A percentile compares a stretch with the other conserved stretches of the same genome.
Conservation (phyloP, 2,329 filamentous ascomycete species). For the Penicillium sclerotiorum region DNA sequence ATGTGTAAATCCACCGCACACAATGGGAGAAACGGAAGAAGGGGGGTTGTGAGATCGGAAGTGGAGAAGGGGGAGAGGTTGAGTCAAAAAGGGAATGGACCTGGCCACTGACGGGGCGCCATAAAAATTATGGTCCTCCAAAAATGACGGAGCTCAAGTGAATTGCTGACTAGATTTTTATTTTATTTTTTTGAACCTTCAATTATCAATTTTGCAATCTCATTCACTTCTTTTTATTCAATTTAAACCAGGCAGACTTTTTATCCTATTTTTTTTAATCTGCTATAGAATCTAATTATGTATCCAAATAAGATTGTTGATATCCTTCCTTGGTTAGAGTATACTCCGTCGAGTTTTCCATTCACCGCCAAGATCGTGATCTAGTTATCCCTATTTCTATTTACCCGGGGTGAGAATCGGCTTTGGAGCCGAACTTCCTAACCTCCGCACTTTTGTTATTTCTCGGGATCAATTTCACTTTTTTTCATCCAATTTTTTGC, state of each 20-base stretch:
- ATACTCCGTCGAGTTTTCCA: constrained; percentile 9
- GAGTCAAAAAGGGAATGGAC: constrained; percentile 27
- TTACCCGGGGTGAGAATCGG: constrained; percentile 22
- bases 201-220: not conserved
- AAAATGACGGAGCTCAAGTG: not conserved
- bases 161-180: not conserved
- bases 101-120: constrained; percentile 8
- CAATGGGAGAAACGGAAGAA: constrained; percentile 19
- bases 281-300: too few species aligned
- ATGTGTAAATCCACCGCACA: constrained; percentile 18
- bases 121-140: constrained; percentile 9
- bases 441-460: constrained; percentile 10
- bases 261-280: not conserved
- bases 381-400: constrained; percentile 11
- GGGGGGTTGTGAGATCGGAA: constrained; percentile 13
- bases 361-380: constrained; percentile 16
- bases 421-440: constrained; percentile 14
- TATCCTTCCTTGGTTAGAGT: not conserved
- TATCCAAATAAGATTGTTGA: not conserved
- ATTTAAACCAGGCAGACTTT: not conserved
- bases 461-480: not conserved
- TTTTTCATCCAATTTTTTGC: not conserved
- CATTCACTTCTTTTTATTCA: not conserved
- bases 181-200: not conserved
- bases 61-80: constrained; percentile 27